Evolutionary conservation across 2,329 filamentous ascomycete genomes (phyloP), one percentile per base, ranked within the genome.

Genomic region (Lizonia empirigonia): DNA sequence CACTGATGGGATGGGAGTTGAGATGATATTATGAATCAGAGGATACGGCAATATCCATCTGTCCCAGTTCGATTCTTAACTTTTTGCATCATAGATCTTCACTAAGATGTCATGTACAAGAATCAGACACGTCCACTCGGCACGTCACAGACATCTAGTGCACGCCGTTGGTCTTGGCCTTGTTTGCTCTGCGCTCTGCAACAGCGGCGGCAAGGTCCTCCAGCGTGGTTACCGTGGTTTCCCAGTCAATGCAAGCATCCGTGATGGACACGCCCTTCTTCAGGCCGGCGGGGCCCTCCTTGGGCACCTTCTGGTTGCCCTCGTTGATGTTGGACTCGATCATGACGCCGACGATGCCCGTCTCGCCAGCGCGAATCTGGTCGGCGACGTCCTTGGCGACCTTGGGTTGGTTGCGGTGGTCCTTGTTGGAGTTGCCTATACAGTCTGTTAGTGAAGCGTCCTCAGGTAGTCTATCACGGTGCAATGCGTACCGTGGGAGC

Each of bases 241-340:
- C 90, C 93, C 93, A 97, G 80, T 89, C 81, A 71, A 99, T 96
- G 78, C 93, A 99, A 48, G 92, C 93, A 74, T 97, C 92, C 1
- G 92, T 97, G 76, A 97, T 97, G 75, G 88, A 93, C 68, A 97
- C 89, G 62, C 92, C 92, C 77, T 90, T 91, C 80, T 91, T 90
- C 42, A 97, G 81, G 7, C 76, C 89, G 1, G 85, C 74, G 7
- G 89, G 88, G 7, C 92, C 93, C 75, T 95, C 90, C 1, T 86
- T 74, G 1, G 91, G 91, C 1, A 96, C 90, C 80, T 96, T 96
- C 61, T 80, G 78, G 68, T 74, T 76, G 66, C 85, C 86, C 78
- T 96, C 94, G 75, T 93, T 86, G 81, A 97, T 93, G 78, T 97
- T 93, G 70, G 91, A 96, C 80, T 99, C 93, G 65, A 99, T 96